Conservation (phyloP, 371 early-diverging fungal genomes). For the Smittium culicis region DNA sequence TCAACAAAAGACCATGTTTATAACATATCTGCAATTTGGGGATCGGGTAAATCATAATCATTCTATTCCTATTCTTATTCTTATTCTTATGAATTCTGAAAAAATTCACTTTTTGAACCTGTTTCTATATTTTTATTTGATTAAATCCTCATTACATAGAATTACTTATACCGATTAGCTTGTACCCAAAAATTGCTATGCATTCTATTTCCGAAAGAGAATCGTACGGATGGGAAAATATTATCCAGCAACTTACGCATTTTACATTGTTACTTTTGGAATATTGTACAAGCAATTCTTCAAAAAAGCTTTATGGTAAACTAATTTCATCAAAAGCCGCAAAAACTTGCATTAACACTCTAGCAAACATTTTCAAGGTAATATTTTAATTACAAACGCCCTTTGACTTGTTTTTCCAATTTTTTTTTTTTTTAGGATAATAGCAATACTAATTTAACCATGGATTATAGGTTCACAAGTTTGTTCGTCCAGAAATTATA, state of each 20-base stretch:
- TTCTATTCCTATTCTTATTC: not conserved
- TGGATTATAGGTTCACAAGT: constrained; percentile 15
- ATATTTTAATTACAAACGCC: no score
- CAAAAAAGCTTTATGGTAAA: constrained; percentile 3
- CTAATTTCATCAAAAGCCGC: not conserved
- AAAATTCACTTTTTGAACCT: not conserved
- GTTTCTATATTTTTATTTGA: not conserved
- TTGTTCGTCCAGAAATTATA: constrained; percentile 28
- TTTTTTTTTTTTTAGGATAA: no score
- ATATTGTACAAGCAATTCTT: not conserved
- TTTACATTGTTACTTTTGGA: constrained; percentile 12
- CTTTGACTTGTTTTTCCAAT: no score
- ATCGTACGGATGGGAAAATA: not conserved
- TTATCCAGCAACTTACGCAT: not conserved
- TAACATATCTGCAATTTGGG: constrained; percentile 5
- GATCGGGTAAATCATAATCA: not conserved
- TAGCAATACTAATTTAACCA: no score
- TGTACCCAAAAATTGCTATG: not conserved
- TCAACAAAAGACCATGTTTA: not conserved
- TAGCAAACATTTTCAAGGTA: constrained; percentile 10
- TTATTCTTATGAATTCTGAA: not conserved
- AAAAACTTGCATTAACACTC: not conserved
- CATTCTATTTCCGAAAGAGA: not conserved
- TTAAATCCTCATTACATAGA: not conserved
- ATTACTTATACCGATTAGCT: not conserved